A percentile compares a stretch with the other conserved stretches of the same genome.
These are phyloP conservation scores for Xylaria sp. DNA, from an alignment of 2,329 filamentous ascomycete genomes.

Conservation along the genomic window DNA sequence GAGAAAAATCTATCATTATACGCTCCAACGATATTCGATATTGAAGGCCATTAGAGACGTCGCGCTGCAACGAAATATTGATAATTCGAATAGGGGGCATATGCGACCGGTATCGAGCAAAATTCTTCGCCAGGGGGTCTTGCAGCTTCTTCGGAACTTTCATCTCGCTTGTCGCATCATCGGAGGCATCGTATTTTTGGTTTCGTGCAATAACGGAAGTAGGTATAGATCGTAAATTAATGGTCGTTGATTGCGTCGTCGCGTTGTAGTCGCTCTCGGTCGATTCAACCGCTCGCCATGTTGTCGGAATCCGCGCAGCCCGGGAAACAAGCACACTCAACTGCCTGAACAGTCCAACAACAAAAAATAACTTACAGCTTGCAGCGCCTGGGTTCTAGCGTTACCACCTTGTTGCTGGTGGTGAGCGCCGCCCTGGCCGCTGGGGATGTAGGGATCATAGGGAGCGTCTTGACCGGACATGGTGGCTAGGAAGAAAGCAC, in stretches of 20 bases:
- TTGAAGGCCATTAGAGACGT: neutral
- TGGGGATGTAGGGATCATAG: slow-evolving; percentile 91
- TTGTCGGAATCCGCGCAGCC: slow-evolving; percentile 36
- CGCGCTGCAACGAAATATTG: neutral
- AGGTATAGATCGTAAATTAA: neutral
- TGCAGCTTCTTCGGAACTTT: neutral
- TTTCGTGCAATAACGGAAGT: neutral
- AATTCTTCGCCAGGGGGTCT: neutral
- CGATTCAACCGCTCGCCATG: neutral
- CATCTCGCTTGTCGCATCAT: slow-evolving; percentile 17
- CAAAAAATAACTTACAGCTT: slow-evolving; percentile 75
- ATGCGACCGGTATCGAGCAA: neutral
- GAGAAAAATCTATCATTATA: neutral
- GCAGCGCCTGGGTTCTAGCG: slow-evolving; percentile 72
- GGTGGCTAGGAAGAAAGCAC: slow-evolving; percentile 43
- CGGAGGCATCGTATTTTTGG: neutral
- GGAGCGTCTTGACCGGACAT: slow-evolving; percentile 70
- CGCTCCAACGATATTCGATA: neutral
- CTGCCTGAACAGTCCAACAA: slow-evolving; percentile 24
- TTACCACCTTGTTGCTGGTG: slow-evolving; percentile 60
- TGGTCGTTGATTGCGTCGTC: neutral
- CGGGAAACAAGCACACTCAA: slow-evolving; percentile 36
- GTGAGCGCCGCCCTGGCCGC: slow-evolving; percentile 62
- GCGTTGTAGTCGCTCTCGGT: slow-evolving; percentile 6
- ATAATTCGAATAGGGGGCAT: neutral